Percentiles rank a stretch among this genome's conserved stretches.
phyloP scores from a whole-genome alignment of 208 protist species.

The Kentomonas sorsogonicus region DNA sequence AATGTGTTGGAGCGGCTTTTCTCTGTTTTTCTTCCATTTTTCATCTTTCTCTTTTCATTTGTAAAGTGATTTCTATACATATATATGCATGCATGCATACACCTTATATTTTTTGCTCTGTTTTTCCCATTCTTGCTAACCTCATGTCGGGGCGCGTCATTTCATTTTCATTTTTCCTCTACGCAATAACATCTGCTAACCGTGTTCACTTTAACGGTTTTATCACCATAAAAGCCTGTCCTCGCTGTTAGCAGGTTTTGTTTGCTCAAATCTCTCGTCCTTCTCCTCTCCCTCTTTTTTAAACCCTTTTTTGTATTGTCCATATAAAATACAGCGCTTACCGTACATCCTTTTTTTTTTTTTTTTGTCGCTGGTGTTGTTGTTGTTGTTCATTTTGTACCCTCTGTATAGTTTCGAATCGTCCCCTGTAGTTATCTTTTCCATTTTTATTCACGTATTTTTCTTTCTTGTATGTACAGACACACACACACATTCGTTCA shows the following conservation, averaged over 20 bases:
- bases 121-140: not conserved
- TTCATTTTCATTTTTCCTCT: slow-evolving; percentile 8
- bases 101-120: not conserved
- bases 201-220: too few relatives aligned
- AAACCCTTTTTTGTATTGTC: slow-evolving; percentile 3
- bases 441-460: not conserved
- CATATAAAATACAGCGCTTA: too few relatives aligned
- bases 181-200: too few relatives aligned
- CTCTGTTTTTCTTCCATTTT: too few relatives aligned
- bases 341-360: too few relatives aligned
- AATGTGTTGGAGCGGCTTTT: too few relatives aligned
- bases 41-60: not conserved
- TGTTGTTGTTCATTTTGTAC: slow-evolving; percentile 1
- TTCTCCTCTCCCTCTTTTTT: not conserved
- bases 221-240: too few relatives aligned
- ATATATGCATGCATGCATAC: slow-evolving; percentile 1
- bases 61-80: not conserved
- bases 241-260: too few relatives aligned
- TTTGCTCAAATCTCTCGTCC: too few relatives aligned
- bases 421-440: not conserved
- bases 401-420: slow-evolving; percentile 5
- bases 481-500: not conserved
- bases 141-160: not conserved
- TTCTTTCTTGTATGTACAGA: not conserved
- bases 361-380: too few relatives aligned